These are phyloP conservation scores for Talaromyces liani DNA, from an alignment of 495 filamentous ascomycete genomes.

Conservation along the genomic window DNA sequence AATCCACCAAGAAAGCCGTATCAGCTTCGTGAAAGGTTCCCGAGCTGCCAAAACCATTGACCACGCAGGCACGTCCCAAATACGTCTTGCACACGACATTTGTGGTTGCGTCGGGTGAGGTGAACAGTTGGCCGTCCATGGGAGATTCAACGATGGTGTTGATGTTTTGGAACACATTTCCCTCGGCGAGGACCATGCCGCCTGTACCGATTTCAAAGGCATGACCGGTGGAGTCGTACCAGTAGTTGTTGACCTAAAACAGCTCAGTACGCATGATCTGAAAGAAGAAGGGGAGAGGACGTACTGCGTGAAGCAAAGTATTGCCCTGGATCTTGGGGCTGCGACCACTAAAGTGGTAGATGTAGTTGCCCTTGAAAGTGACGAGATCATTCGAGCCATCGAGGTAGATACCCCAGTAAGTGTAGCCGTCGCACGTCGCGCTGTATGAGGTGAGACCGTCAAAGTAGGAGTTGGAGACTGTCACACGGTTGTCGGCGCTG, in stretches of 20 bases:
- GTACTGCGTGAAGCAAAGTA: constrained; percentile 22
- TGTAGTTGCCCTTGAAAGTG: constrained; percentile 41
- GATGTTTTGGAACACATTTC: neutral
- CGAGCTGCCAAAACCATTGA: neutral
- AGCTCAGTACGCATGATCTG: neutral
- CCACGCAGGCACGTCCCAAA: neutral
- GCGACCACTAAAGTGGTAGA: constrained; percentile 37
- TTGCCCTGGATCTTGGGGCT: constrained; percentile 34
- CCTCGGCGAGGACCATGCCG: neutral
- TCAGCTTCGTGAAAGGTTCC: neutral
- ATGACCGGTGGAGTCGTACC: neutral
- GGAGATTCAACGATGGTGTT: neutral
- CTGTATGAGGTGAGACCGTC: constrained; percentile 19
- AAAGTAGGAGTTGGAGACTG: constrained; percentile 40
- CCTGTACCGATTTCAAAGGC: neutral
- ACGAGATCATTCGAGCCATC: constrained; percentile 23
- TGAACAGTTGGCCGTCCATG: neutral
- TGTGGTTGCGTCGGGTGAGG: neutral
- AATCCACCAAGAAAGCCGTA: neutral
- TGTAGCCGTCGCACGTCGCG: neutral
- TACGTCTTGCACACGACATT: neutral
- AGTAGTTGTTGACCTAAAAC: neutral
- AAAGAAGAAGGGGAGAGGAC: neutral
- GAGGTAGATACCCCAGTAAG: neutral
- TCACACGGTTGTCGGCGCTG: constrained; percentile 31